These are phyloP conservation scores for Blastobotrys elegans DNA, from an alignment of 1,139 yeast species.

Conservation along the genomic window DNA sequence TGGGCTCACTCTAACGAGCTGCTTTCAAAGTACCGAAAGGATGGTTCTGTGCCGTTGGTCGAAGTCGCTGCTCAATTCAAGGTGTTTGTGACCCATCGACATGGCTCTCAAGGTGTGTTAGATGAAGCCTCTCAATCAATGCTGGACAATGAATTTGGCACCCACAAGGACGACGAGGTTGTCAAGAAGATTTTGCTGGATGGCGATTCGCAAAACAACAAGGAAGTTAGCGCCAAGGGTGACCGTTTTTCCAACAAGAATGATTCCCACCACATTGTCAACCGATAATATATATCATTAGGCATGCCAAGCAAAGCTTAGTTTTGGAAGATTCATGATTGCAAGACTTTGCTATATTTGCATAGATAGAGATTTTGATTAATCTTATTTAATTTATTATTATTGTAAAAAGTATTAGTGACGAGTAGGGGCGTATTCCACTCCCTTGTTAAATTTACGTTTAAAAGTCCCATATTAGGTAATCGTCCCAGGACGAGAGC, in stretches of 20 bases:
- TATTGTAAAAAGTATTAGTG: too few relatives aligned
- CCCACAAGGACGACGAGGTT: conserved; percentile 36
- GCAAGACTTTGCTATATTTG: too few relatives aligned
- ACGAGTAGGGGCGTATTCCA: too few relatives aligned
- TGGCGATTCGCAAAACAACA: conserved; percentile 46
- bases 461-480: too few relatives aligned
- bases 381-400: too few relatives aligned
- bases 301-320: too few relatives aligned
- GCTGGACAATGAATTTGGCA: conserved; percentile 63
- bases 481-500: too few relatives aligned
- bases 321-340: too few relatives aligned
- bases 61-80: conserved; percentile 63
- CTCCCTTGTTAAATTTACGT: too few relatives aligned
- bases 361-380: too few relatives aligned
- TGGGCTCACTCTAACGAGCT: conserved; percentile 54
- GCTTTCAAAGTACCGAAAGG: conserved; percentile 46
- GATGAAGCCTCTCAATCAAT: conserved; percentile 70
- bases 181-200: conserved; percentile 50
- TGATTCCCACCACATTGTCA: neutral
- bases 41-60: conserved; percentile 54
- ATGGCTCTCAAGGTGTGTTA: conserved; percentile 67
- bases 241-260: conserved; percentile 9
- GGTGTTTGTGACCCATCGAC: conserved; percentile 50
- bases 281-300: too few relatives aligned
- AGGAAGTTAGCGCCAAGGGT: neutral